phyloP scores from a whole-genome alignment of 164 flowering plant species.

The Euptelea pleiosperma region DNA sequence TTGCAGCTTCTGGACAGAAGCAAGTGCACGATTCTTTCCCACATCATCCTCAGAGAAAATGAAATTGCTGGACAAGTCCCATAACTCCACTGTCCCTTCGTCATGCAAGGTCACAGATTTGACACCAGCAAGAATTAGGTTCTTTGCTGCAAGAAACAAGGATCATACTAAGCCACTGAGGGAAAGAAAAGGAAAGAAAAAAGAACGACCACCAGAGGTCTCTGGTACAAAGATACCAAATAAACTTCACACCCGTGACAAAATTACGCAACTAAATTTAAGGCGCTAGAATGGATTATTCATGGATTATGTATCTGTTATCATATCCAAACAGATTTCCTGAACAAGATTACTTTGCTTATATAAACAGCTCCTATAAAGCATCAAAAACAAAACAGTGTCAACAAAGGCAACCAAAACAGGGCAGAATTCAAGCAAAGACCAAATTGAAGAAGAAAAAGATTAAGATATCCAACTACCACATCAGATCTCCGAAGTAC shows the following conservation, averaged over 20 bases:
- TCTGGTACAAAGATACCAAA: too few species aligned
- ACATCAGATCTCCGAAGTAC: too few species aligned
- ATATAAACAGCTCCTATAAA: too few species aligned
- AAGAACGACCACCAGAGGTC: not conserved
- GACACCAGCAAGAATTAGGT: constrained; percentile 85
- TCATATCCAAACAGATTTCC: not conserved
- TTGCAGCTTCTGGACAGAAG: constrained; percentile 75
- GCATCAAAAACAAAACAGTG: too few species aligned
- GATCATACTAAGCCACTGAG: not conserved
- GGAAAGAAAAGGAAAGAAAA: not conserved
- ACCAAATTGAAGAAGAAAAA: too few species aligned
- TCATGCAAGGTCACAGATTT: constrained; percentile 89
- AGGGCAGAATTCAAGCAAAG: too few species aligned
- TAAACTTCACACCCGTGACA: too few species aligned
- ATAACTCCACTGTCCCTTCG: constrained; percentile 67
- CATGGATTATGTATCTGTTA: not conserved
- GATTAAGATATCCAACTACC: too few species aligned
- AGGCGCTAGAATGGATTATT: too few species aligned
- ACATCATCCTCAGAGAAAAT: constrained; percentile 68
- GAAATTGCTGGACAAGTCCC: constrained; percentile 85
- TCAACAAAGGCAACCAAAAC: too few species aligned
- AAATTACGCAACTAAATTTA: too few species aligned
- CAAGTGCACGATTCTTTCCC: constrained; percentile 77
- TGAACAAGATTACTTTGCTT: too few species aligned
- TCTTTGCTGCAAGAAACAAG: constrained; percentile 62